These are phyloP conservation scores for Mycena indigotica DNA, from an alignment of 768 basidiomycete species.

Conservation along the genomic window DNA sequence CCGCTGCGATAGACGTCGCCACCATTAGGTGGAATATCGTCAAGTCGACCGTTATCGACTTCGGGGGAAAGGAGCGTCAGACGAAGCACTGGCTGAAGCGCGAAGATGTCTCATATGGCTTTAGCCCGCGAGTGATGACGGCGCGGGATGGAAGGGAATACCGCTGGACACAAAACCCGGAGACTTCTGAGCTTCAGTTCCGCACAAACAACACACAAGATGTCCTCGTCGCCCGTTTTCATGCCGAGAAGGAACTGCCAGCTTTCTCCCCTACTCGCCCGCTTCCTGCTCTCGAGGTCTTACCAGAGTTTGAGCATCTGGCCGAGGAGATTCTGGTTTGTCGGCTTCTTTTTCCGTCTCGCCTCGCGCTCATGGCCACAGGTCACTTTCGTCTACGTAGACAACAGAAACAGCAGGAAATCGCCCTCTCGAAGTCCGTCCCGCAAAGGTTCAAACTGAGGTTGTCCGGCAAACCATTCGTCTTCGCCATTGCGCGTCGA, in stretches of 20 bases:
- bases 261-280: not conserved
- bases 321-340: not conserved
- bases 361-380: not conserved
- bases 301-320: not conserved
- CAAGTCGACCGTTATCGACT: not conserved
- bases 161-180: not conserved
- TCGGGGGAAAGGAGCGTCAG: not conserved
- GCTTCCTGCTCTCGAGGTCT: not conserved
- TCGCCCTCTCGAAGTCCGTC: not conserved
- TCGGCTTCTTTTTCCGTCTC: not conserved
- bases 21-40: constrained; percentile 1
- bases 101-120: not conserved
- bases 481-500: too few species aligned
- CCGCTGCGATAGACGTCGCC: not conserved
- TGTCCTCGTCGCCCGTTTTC: not conserved
- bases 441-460: not conserved
- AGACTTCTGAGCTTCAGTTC: not conserved
- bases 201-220: not conserved
- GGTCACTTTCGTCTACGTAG: not conserved
- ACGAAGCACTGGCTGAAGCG: not conserved
- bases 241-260: not conserved
- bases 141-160: not conserved
- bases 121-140: not conserved
- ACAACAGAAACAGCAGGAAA: not conserved
- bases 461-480: too few species aligned